Conservation (phyloP, 2,329 filamentous ascomycete genomes). For the Gnomoniopsis sp. region DNA sequence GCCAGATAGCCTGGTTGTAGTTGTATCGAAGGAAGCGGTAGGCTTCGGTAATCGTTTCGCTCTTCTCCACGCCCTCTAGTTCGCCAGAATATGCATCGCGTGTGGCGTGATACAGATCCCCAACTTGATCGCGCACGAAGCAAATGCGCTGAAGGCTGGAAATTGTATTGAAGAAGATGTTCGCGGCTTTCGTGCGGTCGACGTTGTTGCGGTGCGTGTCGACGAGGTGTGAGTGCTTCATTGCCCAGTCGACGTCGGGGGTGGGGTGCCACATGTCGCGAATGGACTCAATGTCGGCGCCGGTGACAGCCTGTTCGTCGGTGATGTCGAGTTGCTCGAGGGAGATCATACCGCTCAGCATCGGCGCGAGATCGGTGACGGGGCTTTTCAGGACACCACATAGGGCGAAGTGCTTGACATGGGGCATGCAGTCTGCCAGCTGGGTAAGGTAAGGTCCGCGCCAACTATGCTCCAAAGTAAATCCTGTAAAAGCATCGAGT, state of each 20-base stretch:
- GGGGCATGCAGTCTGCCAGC: slow-evolving; percentile 3
- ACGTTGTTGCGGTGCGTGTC: not conserved
- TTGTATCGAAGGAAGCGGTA: slow-evolving; percentile 1
- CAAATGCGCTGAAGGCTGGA: slow-evolving; percentile 12
- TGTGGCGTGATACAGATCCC: slow-evolving; percentile 3
- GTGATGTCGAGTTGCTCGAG: slow-evolving; percentile 17
- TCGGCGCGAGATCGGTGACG: not conserved
- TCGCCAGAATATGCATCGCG: not conserved
- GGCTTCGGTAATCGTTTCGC: not conserved
- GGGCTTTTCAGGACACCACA: slow-evolving; percentile 12
- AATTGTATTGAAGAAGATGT: slow-evolving; percentile 6
- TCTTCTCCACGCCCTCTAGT: slow-evolving; percentile 1
- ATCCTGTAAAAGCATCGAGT: not conserved
- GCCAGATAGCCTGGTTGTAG: not conserved
- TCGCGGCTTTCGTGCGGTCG: slow-evolving; percentile 3
- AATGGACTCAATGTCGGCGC: not conserved
- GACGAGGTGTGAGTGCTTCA: slow-evolving; percentile 10
- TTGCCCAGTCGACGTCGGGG: slow-evolving; percentile 9
- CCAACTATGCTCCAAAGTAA: not conserved
- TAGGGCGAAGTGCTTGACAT: slow-evolving; percentile 13
- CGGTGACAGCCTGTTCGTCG: slow-evolving; percentile 8
- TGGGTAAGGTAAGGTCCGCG: not conserved
- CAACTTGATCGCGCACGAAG: slow-evolving; percentile 14
- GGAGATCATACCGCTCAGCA: slow-evolving; percentile 2
- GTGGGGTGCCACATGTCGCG: not conserved